Conservation (phyloP, 1,284 basidiomycete genomes). For the Flammula alnicola region DNA sequence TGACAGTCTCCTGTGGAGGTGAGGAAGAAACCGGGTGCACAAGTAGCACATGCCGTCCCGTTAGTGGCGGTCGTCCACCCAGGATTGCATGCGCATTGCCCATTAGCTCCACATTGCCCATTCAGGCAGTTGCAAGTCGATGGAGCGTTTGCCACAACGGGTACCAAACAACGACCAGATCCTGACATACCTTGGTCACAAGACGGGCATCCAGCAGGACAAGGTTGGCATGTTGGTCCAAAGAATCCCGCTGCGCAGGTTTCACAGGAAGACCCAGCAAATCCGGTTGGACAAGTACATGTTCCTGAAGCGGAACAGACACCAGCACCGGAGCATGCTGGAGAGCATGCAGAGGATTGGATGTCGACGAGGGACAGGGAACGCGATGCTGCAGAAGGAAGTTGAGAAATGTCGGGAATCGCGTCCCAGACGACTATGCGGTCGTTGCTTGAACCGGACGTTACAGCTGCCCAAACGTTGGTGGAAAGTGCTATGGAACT, state of each 20-base stretch:
- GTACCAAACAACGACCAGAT: constrained; percentile 65
- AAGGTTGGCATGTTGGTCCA: constrained; percentile 68
- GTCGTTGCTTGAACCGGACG: constrained; percentile 49
- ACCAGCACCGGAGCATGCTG: constrained; percentile 71
- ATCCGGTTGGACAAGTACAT: constrained; percentile 73
- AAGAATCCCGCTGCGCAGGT: constrained; percentile 74
- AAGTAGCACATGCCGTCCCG: constrained; percentile 75
- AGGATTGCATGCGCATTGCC: constrained; percentile 73
- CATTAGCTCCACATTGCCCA: constrained; percentile 68
- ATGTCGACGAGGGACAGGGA: constrained; percentile 65
- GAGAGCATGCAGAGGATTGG: constrained; percentile 71
- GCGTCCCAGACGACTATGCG: constrained; percentile 77
- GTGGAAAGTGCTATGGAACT: constrained; percentile 64
- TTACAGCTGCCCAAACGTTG: constrained; percentile 72
- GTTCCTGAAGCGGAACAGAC: constrained; percentile 70
- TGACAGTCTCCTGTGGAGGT: constrained; percentile 71
- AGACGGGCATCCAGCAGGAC: constrained; percentile 64
- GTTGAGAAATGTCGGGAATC: constrained; percentile 74
- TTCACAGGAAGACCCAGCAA: constrained; percentile 79
- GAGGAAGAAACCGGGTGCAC: constrained; percentile 75
- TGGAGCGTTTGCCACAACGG: constrained; percentile 53
- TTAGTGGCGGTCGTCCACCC: constrained; percentile 76
- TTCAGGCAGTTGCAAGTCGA: constrained; percentile 79
- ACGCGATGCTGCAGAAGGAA: constrained; percentile 50
- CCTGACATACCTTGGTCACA: constrained; percentile 83